Conservation (phyloP, 169 alveolate species). For the Cryptosporidium sp. region DNA sequence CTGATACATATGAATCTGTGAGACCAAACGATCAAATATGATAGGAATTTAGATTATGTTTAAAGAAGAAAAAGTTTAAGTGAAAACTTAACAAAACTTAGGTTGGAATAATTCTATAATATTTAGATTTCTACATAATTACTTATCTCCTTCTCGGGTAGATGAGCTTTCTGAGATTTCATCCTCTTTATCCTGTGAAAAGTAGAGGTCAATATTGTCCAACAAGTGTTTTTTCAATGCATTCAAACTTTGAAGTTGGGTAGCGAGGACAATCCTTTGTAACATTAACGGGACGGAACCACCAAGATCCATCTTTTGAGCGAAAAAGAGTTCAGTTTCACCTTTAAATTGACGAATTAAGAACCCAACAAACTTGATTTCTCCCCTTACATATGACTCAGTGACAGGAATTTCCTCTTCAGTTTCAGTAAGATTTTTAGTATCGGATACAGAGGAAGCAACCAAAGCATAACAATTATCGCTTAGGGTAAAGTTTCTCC, state of each 20-base stretch:
- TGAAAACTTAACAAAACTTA: not conserved
- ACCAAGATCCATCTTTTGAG: constrained; percentile 65
- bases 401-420: constrained; percentile 30
- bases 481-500: constrained; percentile 33
- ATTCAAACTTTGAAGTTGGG: constrained; percentile 52
- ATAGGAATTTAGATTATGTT: not conserved
- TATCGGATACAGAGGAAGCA: constrained; percentile 12
- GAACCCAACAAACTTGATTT: constrained; percentile 40
- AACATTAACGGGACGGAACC: constrained; percentile 55
- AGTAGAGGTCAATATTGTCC: constrained; percentile 31
- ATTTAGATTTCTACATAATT: no score
- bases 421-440: constrained; percentile 1
- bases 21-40: not conserved
- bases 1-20: constrained; percentile 1
- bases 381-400: constrained; percentile 57
- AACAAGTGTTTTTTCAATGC: constrained; percentile 32
- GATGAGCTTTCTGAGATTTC: not conserved
- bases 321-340: constrained; percentile 49
- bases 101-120: no score
- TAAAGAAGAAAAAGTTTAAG: no score
- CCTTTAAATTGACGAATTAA: constrained; percentile 18
- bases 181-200: not conserved
- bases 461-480: constrained; percentile 44
- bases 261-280: constrained; percentile 46
- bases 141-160: not conserved